Evolutionary conservation across 345 rosid genomes (phyloP).

Genomic region (Eutrema heterophyllum): DNA sequence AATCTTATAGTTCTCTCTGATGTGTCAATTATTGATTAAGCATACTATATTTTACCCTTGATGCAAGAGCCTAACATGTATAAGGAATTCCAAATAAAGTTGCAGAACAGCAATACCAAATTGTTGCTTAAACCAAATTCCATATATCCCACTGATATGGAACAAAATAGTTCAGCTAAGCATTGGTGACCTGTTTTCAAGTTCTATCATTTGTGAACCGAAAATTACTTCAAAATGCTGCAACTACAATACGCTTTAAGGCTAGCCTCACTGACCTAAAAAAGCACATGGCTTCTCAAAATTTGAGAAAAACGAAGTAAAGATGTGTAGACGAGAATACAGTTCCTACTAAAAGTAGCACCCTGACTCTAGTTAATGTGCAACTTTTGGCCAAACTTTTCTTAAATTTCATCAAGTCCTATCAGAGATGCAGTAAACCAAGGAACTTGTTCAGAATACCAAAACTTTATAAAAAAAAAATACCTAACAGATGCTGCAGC

Average conservation of each 20-base stretch:
- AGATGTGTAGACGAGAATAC: not conserved
- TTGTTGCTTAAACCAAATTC: not conserved
- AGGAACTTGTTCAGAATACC: constrained; percentile 1
- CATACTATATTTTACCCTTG: not conserved
- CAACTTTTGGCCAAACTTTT: not conserved
- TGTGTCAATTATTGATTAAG: not conserved
- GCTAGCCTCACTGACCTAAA: not conserved
- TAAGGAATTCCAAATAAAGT: not conserved
- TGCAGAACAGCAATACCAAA: not conserved
- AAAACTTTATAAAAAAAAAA: not conserved
- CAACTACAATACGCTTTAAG: not conserved
- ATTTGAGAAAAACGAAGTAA: not conserved
- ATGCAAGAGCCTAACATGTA: not conserved
- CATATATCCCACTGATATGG: not conserved
- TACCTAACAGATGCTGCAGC: not conserved
- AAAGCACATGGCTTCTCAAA: not conserved
- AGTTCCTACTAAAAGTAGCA: not conserved
- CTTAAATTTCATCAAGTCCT: not conserved
- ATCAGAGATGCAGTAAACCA: not conserved
- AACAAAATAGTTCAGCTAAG: not conserved
- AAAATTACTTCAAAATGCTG: not conserved
- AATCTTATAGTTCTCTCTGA: not conserved
- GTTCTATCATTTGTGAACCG: not conserved
- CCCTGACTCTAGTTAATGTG: not conserved
- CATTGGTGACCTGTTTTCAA: not conserved